A percentile compares a stretch with the other conserved stretches of the same genome.
phyloP scores from a whole-genome alignment of 78 protist species.

The Dictyostelium citrinum region DNA sequence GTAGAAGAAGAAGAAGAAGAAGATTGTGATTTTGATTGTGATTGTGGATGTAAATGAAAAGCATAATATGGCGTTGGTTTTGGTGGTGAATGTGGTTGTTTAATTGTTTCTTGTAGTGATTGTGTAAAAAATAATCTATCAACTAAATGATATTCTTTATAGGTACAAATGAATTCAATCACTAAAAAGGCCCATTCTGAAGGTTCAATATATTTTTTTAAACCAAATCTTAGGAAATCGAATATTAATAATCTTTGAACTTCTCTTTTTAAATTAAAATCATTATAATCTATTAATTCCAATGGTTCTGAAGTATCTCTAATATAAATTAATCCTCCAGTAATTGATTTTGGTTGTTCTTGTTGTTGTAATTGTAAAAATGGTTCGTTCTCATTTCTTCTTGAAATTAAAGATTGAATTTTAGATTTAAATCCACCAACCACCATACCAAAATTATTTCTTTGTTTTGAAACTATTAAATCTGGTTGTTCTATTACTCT shows the following conservation, averaged over 20 bases:
- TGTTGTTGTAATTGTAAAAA: neutral
- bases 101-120: neutral
- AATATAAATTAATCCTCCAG: neutral
- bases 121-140: neutral
- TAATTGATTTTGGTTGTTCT: neutral
- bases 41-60: neutral
- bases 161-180: neutral
- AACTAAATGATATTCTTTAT: neutral
- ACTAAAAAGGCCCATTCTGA: neutral
- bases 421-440: neutral
- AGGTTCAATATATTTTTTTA: neutral
- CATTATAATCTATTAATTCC: neutral
- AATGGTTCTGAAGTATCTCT: neutral
- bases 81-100: neutral
- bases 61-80: too few relatives aligned
- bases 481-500: neutral
- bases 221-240: neutral
- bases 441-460: too few relatives aligned
- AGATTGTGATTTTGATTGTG: too few relatives aligned
- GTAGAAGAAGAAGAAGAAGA: too few relatives aligned
- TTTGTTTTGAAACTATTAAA: neutral
- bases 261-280: neutral
- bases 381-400: neutral
- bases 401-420: neutral
- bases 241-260: neutral